These are phyloP conservation scores for Solanum verrucosum DNA, from an alignment of 257 asterid species.

Conservation along the genomic window DNA sequence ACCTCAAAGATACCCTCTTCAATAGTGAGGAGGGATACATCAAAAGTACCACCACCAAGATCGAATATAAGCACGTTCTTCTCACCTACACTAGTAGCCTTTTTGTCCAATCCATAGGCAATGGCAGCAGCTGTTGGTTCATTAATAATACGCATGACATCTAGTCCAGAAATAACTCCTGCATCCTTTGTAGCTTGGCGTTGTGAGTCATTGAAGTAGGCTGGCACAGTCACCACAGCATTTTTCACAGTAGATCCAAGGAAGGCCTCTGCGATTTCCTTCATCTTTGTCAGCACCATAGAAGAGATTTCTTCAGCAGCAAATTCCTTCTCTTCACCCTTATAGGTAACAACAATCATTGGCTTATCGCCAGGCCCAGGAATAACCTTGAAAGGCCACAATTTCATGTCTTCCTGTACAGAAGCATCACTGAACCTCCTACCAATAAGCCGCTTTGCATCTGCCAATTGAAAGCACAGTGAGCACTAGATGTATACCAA, in stretches of 20 bases:
- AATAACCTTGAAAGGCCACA: constrained; percentile 22
- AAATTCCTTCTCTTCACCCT: constrained; percentile 23
- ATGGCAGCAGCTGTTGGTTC: constrained; percentile 40
- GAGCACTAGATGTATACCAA: constrained; percentile 4
- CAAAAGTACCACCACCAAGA: constrained; percentile 37
- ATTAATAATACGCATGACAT: constrained; percentile 31
- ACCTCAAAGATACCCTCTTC: constrained; percentile 38
- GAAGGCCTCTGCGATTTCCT: constrained; percentile 18
- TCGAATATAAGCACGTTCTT: constrained; percentile 33
- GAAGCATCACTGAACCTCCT: constrained; percentile 17
- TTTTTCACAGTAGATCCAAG: constrained; percentile 27
- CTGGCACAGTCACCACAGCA: constrained; percentile 36
- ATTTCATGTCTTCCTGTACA: constrained; percentile 14
- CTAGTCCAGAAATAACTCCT: constrained; percentile 31
- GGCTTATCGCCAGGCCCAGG: constrained; percentile 25
- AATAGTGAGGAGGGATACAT: constrained; percentile 31
- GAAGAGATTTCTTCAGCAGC: constrained; percentile 22
- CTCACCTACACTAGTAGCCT: constrained; percentile 27
- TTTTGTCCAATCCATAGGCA: constrained; percentile 36
- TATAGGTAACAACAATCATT: constrained; percentile 17
- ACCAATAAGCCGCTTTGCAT: constrained; percentile 22
- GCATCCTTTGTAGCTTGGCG: constrained; percentile 44
- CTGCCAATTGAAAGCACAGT: background rate
- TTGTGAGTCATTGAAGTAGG: constrained; percentile 37
- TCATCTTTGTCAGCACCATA: constrained; percentile 20